Evolutionary conservation across 2,329 filamentous ascomycete species (phyloP), one percentile per base, ranked within the genome.

Genomic region (Stenocarpella maydis): DNA sequence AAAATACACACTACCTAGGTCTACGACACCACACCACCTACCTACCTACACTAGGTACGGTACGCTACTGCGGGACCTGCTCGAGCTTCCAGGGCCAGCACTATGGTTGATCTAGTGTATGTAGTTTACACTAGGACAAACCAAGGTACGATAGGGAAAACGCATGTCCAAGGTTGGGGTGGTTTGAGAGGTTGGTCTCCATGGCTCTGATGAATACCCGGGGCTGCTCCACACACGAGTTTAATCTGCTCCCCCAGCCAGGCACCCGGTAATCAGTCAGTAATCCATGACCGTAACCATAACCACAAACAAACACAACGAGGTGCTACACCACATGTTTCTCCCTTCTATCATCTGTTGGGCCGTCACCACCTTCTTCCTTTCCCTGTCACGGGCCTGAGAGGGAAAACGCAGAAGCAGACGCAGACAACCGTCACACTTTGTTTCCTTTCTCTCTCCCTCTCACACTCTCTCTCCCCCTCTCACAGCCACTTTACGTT

Each of bases 151-250:
- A 24, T 45, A 47, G 26, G 26, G 37, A 21, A 45, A 31, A 43
- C 39, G 47, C 41, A 34, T 37, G 41, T 43, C 41, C 58, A 34
- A n/a, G 41, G 58, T 61, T 41, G 41, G 41, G 39, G 58, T 47
- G 41, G 26, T n/a, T n/a, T n/a, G n/a, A n/a, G 41, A 61, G 58
- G 41, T 47, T 4, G 26, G 58, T 47, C 58, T 61, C 58, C 58
- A 37, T 61, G 41, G 58, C 34, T 61, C 58, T 61, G 58, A 61
- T 61, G 41, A 34, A 45, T 47, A 47, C 58, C 58, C 58, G 47
- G 15, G 37, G 12, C 28, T 47, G 58, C 58, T 61, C 58, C 58
- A 61, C 58, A 47, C 26, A 15, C 26, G 17, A 19, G 9, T 4
- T 24, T 31, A 55, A 21, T 55, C 41, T 34, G 12, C 31, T 21